These are phyloP conservation scores for Suhomyces taliae DNA, from an alignment of 1,139 yeast genomes.

Conservation along the genomic window DNA sequence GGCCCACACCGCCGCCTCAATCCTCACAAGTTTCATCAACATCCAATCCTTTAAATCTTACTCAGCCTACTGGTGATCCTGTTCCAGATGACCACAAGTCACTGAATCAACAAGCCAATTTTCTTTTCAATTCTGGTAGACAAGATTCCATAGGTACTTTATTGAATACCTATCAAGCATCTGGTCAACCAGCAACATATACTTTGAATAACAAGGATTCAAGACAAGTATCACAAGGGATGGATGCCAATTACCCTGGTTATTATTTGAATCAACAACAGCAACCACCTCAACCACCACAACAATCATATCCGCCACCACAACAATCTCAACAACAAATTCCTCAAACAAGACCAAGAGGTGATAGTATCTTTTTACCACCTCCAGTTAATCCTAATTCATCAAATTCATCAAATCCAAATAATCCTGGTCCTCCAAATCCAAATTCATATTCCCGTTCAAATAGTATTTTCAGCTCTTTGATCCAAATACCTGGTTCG, in stretches of 20 bases:
- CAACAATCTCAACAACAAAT: constrained; percentile 6
- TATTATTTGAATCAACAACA: constrained; percentile 16
- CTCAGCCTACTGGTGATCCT: constrained; percentile 1
- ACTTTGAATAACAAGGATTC: constrained; percentile 8
- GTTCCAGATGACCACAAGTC: constrained; percentile 5
- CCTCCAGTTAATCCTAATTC: constrained; percentile 20
- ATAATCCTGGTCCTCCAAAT: constrained; percentile 2
- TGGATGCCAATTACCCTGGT: constrained; percentile 17
- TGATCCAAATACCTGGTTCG: constrained; percentile 43
- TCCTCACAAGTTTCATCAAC: background rate
- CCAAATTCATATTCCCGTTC: constrained; percentile 28
- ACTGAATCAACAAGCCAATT: constrained; percentile 9
- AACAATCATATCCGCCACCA: constrained; percentile 3
- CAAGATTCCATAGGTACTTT: constrained; percentile 20
- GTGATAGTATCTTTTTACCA: constrained; percentile 27
- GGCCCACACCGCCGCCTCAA: constrained; percentile 7
- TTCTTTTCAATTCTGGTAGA: constrained; percentile 18
- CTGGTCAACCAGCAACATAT: constrained; percentile 10
- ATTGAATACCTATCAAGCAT: constrained; percentile 14
- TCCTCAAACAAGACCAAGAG: constrained; percentile 17
- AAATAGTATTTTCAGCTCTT: constrained; percentile 43
- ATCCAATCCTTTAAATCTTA: background rate
- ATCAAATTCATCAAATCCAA: background rate
- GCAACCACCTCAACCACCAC: constrained; percentile 1
- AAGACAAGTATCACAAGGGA: constrained; percentile 4